Base-by-base conservation (phyloP, 2,329 filamentous ascomycete species). In the Xylariaceae sp. region DNA sequence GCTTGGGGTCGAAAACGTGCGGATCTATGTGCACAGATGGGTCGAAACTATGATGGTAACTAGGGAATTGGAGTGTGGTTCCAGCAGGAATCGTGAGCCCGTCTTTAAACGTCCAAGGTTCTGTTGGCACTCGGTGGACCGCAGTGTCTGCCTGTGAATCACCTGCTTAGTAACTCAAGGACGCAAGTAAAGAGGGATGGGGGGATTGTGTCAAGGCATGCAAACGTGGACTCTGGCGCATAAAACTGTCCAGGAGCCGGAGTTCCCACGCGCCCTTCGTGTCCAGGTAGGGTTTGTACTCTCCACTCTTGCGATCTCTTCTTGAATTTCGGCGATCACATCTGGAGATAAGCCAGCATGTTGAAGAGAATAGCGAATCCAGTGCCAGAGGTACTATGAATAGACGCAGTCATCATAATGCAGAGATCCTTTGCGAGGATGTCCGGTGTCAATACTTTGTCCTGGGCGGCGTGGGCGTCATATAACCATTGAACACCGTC, bases 331-430 rank as follows among this genome's bases (percentile, higher is more conserved):
- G 9, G 28, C 31, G 5, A 53, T 5, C 11, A 41, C 39, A 4
- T 56, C 48, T 1, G 54, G 7, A 28, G 56, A 31, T 56, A 45
- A 14, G 51, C 45, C 12, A 56, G 22, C 39, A 59, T 36, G 51
- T 59, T 51, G 16, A 54, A 53, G 13, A 56, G 36, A 16, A 59
- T 54, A 12, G 28, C 47, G 14, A 54, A 38, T 44, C 43, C 42
- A 17, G 46, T 19, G n/a, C 12, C 34, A 2, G 45, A 34, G 10
- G 41, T 53, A 17, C 50, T 53, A 28, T 48, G 45, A n/a, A 53
- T 48, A 4, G 50, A 53, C 18, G 50, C 39, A 12, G 36, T 38
- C 45, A 53, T 45, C 28, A 53, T 49, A 22, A 50, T 33, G 31
- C 45, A 45, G n/a, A 50, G 40, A 42, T 49, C 42, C 31, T 53